phyloP scores from a whole-genome alignment of 2,329 filamentous ascomycete species.

The Aspergillus costaricaensis region DNA sequence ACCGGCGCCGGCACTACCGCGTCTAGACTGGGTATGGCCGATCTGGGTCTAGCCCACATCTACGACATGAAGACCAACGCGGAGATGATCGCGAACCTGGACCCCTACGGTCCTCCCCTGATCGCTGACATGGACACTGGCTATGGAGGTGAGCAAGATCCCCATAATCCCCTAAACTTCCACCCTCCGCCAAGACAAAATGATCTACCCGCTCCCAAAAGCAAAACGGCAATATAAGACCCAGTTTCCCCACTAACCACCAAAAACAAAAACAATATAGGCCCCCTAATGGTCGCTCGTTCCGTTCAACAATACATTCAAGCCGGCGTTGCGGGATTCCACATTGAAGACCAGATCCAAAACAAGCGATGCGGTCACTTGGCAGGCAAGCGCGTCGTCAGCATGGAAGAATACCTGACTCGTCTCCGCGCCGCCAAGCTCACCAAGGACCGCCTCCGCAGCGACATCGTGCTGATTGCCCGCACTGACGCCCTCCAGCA shows the following conservation, averaged over 20 bases:
- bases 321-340: constrained; percentile 57
- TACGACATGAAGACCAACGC: constrained; percentile 66
- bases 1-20: constrained; percentile 65
- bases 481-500: constrained; percentile 43
- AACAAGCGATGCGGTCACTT: constrained; percentile 47
- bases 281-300: constrained; percentile 49
- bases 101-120: constrained; percentile 55
- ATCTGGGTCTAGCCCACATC: constrained; percentile 63
- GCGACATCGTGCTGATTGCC: constrained; percentile 48
- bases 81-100: constrained; percentile 64
- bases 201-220: background rate
- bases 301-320: constrained; percentile 54
- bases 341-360: constrained; percentile 59
- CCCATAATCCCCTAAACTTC: background rate
- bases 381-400: constrained; percentile 42
- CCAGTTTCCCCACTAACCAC: background rate
- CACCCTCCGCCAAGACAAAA: no score
- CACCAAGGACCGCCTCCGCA: constrained; percentile 36
- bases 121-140: constrained; percentile 61
- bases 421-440: constrained; percentile 41
- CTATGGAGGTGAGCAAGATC: constrained; percentile 46
- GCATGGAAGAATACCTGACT: constrained; percentile 36
- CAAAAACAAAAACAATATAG: background rate
- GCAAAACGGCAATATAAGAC: constrained; percentile 20
- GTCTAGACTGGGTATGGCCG: constrained; percentile 63